Evolutionary conservation across 305 asterid species (phyloP), one percentile per base, ranked within the genome.

Genomic region (Fraxinus paxiana): DNA sequence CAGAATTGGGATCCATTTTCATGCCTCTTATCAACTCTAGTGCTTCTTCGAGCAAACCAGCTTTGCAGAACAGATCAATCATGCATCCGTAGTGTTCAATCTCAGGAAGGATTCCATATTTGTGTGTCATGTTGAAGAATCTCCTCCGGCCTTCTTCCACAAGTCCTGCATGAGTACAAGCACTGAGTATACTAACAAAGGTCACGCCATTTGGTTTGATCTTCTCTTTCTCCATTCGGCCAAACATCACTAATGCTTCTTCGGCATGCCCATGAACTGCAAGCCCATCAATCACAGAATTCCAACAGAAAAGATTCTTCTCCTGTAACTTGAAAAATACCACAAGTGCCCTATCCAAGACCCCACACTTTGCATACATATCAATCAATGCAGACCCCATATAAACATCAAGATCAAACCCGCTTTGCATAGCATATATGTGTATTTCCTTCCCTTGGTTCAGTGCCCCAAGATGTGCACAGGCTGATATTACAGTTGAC

Each of bases 311-410:
- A 63, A 91, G 73, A 80, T 92, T 92, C 51, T 91, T 92, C 81
- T 89, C 90, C 33, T 35, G 87, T 82, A 92, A 85, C 79, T 91
- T 92, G 83, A 81, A 90, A 87, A 92, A 92, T 35, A 89, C 90
- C 73, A 88, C 82, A 0, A 92, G 92, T 17, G 96, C 89, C 80
- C 87, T 88, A 81, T 90, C 92, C 89, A 92, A 75, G 80, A 84
- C 81, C 77, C 97, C 97, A 15, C 97, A 93, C 81, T 93, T 93
- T 56, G 93, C 90, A 77, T 93, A 91, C 97, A 93, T 93, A 84
- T 90, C 97, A 75, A 91, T 83, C 79, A 93, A 75, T 3, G 94
- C 90, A 17, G 97, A 92, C 24, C 94, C 96, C 6, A 89, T 85
- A 82, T 85, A 89, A 51, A 91, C 93, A 81, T 92, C 97, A 24